Conservation (phyloP, 2,329 filamentous ascomycete species). For the Arthrobotrys entomopaga region DNA sequence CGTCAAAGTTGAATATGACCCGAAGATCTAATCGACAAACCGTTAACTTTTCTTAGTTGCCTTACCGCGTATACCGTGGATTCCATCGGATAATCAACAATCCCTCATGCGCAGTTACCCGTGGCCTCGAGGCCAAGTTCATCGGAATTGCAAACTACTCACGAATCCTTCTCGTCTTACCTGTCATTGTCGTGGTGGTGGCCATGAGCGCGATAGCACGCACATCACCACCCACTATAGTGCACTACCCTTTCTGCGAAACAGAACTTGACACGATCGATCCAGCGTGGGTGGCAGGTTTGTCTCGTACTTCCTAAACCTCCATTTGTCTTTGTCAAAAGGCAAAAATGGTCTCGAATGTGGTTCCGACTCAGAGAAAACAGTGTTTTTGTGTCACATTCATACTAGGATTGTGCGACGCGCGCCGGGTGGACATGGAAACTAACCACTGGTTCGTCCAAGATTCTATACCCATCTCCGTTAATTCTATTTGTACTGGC, state of each 20-base stretch:
- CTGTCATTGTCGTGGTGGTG: background rate
- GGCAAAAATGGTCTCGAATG: conserved; percentile 8
- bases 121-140: no score
- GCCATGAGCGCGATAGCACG: no score
- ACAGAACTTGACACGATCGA: conserved; percentile 45
- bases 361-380: conserved; percentile 17
- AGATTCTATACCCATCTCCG: conserved; percentile 3
- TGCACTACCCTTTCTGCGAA: conserved; percentile 15
- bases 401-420: conserved; percentile 45
- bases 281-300: conserved; percentile 14
- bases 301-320: background rate
- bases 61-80: background rate
- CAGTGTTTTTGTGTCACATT: conserved; percentile 33
- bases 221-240: no score
- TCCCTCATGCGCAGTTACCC: conserved; percentile 1
- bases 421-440: conserved; percentile 1
- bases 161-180: background rate
- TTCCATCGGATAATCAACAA: conserved; percentile 9
- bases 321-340: conserved; percentile 15
- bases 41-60: background rate
- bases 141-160: conserved; percentile 7
- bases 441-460: conserved; percentile 17
- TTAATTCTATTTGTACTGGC: background rate
- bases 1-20: background rate
- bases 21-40: background rate